Conservation (phyloP, 495 filamentous ascomycete species). For the Neurospora sp. region DNA sequence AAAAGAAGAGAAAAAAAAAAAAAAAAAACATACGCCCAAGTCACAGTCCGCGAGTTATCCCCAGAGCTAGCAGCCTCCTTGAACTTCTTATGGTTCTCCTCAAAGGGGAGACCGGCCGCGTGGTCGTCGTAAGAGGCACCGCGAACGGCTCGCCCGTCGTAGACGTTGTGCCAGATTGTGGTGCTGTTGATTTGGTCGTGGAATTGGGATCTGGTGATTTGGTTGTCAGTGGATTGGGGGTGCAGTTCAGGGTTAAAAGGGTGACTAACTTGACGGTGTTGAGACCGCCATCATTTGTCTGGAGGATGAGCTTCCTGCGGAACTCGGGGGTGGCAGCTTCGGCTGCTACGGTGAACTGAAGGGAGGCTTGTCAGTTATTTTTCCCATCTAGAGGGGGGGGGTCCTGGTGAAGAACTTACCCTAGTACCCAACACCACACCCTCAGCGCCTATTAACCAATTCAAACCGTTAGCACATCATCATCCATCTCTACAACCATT, state of each 20-base stretch:
- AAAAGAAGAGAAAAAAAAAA: neutral
- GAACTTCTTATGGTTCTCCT: conserved; percentile 49
- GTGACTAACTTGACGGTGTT: conserved; percentile 45
- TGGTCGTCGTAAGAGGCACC: conserved; percentile 51
- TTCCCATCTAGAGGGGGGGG: neutral
- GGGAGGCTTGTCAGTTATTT: neutral
- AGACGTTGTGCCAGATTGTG: conserved; percentile 52
- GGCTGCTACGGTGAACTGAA: conserved; percentile 46
- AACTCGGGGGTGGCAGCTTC: conserved; percentile 54
- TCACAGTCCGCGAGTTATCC: conserved; percentile 24
- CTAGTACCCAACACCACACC: conserved; percentile 63
- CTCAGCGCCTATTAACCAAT: conserved; percentile 33
- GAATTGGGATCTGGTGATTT: conserved; percentile 39
- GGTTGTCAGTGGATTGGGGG: neutral
- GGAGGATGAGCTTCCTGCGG: conserved; percentile 51
- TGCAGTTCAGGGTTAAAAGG: too few relatives aligned
- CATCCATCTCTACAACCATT: neutral
- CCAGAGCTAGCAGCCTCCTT: conserved; percentile 35
- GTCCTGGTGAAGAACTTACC: conserved; percentile 20
- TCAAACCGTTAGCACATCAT: neutral
- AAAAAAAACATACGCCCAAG: conserved; percentile 44
- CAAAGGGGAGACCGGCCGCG: conserved; percentile 40
- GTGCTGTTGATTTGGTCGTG: conserved; percentile 64
- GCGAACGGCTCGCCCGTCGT: conserved; percentile 55
- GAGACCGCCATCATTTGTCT: conserved; percentile 51